Percentiles rank a stretch among this genome's conserved stretches.
Evolutionary conservation across 306 rosid species (phyloP).

Genomic region (Alnus glutinosa): DNA sequence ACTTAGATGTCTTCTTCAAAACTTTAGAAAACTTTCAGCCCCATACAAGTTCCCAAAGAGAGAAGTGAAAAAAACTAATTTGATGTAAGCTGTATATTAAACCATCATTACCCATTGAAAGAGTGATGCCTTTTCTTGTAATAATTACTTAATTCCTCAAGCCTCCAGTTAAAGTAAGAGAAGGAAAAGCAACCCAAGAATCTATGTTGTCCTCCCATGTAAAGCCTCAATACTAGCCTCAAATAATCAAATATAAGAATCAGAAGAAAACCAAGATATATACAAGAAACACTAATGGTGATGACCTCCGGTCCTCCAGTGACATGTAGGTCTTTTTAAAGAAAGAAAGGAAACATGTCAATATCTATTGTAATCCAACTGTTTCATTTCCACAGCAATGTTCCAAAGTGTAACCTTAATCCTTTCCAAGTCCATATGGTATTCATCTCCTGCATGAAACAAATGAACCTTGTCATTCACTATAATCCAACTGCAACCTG

Average conservation of each 20-base stretch:
- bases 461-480: conserved; percentile 54
- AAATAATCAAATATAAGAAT: background rate
- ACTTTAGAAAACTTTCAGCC: no score
- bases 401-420: conserved; percentile 34
- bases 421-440: conserved; percentile 40
- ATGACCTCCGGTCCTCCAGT: no score
- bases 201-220: no score
- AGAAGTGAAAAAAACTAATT: no score
- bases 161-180: no score
- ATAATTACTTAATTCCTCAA: no score
- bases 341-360: background rate
- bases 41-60: no score
- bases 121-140: no score
- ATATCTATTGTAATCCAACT: conserved; percentile 15
- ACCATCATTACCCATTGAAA: no score
- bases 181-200: no score
- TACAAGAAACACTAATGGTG: background rate
- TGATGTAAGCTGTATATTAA: no score
- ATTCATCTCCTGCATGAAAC: conserved; percentile 61
- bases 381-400: conserved; percentile 42
- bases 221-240: background rate
- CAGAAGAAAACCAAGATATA: background rate
- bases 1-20: no score
- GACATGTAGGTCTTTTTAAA: background rate
- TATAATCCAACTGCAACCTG: conserved; percentile 83